Base-by-base conservation (phyloP, 202 grass and related monocot species). In the Bolboschoenoplectus hybrid region DNA sequence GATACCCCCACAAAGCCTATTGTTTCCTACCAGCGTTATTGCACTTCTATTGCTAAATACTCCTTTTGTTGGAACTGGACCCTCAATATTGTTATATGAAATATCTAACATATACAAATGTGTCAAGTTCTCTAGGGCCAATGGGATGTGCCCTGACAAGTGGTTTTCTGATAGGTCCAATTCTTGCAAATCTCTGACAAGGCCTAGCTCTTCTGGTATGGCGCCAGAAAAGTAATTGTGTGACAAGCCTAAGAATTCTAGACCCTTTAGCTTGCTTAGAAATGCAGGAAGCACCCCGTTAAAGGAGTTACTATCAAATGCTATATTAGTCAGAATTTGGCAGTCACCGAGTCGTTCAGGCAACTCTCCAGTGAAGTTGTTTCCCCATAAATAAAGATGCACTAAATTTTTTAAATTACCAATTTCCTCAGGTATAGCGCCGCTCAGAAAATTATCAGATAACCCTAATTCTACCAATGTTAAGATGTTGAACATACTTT, bases 21-120 rank as follows among this genome's bases (percentile, higher is more conserved):
- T 72, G 67, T 93, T 93, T 49, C 91, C 88, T 49, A 17, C 5
- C 35, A 93, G 74, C 1, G 20, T 47, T 36, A 88, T 34, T 16
- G 52, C 57, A n/a, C 72, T 90, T 13, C 38, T 39, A 77, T 93
- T 93, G 26, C 10, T 81, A 68, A 93, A 93, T 11, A 88, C 66
- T 1, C 91, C 84, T 32, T 93, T 55, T 26, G 10, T 16, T 60
- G 88, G 88, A 51, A 93, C 86, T 70, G 73, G 20, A 1, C 91
- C 86, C 1, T 87, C 73, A 69, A 92, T 16, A 81, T 57, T 46
- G 66, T 93, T 93, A 63, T 88, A 90, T 6, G 88, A 88, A 46
- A 93, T 64, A 39, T 93, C 83, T 45, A 88, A 49, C 8, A 9
- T 12, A 6, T 45, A n/a, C 13, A 90, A 13, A 50, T 82, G 63